phyloP scores from a whole-genome alignment of 371 early-diverging fungal species.

The Mortierella sp. region DNA sequence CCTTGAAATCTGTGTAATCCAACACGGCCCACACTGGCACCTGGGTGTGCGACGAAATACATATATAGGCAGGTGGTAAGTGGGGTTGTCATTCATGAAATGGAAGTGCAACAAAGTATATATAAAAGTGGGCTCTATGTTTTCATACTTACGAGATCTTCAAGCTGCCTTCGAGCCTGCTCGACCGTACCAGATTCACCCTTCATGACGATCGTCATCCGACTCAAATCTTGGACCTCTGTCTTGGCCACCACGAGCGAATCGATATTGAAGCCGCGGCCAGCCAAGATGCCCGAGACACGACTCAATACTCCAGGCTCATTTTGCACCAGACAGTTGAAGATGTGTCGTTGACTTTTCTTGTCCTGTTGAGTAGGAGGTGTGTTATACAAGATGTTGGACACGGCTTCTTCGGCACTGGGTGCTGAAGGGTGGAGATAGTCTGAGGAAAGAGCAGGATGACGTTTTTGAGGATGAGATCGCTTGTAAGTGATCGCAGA shows the following conservation, averaged over 20 bases:
- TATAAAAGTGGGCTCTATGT: too few relatives aligned
- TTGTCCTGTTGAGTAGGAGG: constrained; percentile 66
- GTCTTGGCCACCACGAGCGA: constrained; percentile 95
- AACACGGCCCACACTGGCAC: constrained; percentile 98
- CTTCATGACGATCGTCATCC: constrained; percentile 95
- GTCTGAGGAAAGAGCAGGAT: constrained; percentile 58
- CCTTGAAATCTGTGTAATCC: constrained; percentile 87
- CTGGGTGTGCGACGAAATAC: too few relatives aligned
- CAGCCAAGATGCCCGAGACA: constrained; percentile 95
- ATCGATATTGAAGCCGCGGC: constrained; percentile 96
- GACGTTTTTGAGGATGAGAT: constrained; percentile 65
- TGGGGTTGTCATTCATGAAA: too few relatives aligned
- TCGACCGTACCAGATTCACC: constrained; percentile 86
- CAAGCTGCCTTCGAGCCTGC: constrained; percentile 93
- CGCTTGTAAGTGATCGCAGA: constrained; percentile 69
- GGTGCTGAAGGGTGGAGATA: constrained; percentile 50
- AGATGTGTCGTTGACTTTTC: constrained; percentile 77
- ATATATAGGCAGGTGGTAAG: neutral
- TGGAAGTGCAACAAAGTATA: too few relatives aligned
- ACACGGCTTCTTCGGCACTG: constrained; percentile 86
- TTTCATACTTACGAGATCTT: constrained; percentile 80
- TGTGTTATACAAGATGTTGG: constrained; percentile 93
- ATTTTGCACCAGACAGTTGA: constrained; percentile 95
- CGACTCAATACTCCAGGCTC: constrained; percentile 96
- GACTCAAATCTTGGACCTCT: constrained; percentile 90